Evolutionary conservation across 1,284 basidiomycete genomes (phyloP).

Genomic region (Apiotrichum gracile): DNA sequence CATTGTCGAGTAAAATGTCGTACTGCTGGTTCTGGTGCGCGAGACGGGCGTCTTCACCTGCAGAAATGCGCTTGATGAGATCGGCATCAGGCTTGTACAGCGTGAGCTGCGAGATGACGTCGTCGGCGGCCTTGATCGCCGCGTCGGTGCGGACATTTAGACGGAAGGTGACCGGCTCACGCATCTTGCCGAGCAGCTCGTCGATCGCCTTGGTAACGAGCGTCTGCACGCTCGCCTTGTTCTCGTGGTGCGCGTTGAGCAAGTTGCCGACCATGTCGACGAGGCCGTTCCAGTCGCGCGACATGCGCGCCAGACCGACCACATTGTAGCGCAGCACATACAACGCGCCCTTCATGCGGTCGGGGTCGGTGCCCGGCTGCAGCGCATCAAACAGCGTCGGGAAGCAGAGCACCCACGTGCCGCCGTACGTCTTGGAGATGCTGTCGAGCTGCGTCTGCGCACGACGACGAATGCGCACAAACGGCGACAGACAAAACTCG

Average conservation of each 20-base stretch:
- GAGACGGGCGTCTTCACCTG: conserved; percentile 29
- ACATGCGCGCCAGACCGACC: conserved; percentile 33
- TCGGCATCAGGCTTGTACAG: conserved; percentile 21
- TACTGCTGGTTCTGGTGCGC: conserved; percentile 45
- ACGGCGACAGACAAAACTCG: conserved; percentile 78
- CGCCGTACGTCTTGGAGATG: conserved; percentile 63
- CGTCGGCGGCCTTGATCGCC: conserved; percentile 30
- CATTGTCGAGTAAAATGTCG: conserved; percentile 50
- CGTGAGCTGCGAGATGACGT: conserved; percentile 19
- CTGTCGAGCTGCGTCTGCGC: conserved; percentile 36
- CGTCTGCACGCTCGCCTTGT: conserved; percentile 92
- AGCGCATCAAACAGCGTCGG: conserved; percentile 70
- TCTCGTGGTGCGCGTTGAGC: conserved; percentile 80
- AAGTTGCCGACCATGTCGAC: conserved; percentile 64
- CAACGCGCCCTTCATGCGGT: conserved; percentile 91
- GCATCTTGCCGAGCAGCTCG: conserved; percentile 50
- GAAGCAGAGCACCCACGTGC: conserved; percentile 68
- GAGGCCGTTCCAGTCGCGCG: conserved; percentile 62
- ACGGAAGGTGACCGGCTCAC: conserved; percentile 36
- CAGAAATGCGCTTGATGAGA: conserved; percentile 35
- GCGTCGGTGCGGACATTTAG: conserved; percentile 22
- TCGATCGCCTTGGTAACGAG: conserved; percentile 66
- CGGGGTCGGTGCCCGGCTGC: conserved; percentile 72
- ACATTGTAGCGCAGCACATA: conserved; percentile 60
- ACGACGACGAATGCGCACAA: conserved; percentile 56